Evolutionary conservation across 2,329 filamentous ascomycete species (phyloP).

Genomic region (Fusarium agapanthi): DNA sequence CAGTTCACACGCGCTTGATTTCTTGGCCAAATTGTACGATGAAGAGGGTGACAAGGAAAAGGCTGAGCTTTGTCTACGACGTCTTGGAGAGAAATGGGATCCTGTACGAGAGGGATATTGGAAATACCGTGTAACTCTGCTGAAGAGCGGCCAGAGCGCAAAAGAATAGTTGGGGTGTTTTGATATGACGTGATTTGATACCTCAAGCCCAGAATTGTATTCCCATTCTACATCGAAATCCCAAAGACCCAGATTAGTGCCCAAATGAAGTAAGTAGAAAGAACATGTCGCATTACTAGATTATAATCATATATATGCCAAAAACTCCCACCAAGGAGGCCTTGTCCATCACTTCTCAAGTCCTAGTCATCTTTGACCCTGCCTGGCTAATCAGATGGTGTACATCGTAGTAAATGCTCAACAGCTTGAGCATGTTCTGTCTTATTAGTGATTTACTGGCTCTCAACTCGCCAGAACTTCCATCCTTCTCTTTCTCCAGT

Average conservation of each 20-base stretch:
- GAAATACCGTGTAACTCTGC: constrained; percentile 64
- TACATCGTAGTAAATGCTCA: constrained; percentile 27
- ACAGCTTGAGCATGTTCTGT: neutral
- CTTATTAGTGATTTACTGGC: constrained; percentile 38
- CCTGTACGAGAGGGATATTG: constrained; percentile 92
- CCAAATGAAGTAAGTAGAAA: constrained; percentile 10
- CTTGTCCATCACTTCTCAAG: constrained; percentile 21
- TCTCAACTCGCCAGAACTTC: constrained; percentile 84
- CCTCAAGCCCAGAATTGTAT: neutral
- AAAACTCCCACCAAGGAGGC: constrained; percentile 33
- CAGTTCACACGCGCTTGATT: constrained; percentile 74
- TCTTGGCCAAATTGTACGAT: constrained; percentile 74
- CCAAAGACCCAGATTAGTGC: neutral
- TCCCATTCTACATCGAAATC: neutral
- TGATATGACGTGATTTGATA: neutral
- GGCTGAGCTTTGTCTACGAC: constrained; percentile 74
- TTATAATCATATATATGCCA: constrained; percentile 42
- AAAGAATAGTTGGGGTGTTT: constrained; percentile 7
- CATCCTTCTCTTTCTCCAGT: constrained; percentile 78
- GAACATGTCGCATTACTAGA: constrained; percentile 38
- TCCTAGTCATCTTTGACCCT: constrained; percentile 35
- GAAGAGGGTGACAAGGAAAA: constrained; percentile 65
- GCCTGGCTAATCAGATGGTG: constrained; percentile 34
- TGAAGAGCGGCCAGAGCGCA: constrained; percentile 23
- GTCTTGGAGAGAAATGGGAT: constrained; percentile 88